A percentile compares a stretch with the other conserved stretches of the same genome.
Conservation (phyloP, 2,329 filamentous ascomycete species). For the Clonostachys byssicola region DNA sequence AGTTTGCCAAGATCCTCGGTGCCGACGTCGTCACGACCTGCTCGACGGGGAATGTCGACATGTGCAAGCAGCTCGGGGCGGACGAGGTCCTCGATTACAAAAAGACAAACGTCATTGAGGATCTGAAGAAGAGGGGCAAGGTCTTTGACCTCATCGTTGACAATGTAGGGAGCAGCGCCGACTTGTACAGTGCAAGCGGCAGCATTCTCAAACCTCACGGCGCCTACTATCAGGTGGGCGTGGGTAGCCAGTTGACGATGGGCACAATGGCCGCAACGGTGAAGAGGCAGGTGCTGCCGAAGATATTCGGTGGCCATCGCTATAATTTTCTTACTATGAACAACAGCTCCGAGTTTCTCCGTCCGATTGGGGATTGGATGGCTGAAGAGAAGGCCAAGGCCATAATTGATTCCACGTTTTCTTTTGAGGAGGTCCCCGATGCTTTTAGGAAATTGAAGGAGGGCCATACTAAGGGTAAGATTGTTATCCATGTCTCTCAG, state of each 20-base stretch:
- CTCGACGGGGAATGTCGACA: constrained; percentile 51
- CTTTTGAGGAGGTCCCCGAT: constrained; percentile 49
- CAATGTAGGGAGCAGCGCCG: constrained; percentile 44
- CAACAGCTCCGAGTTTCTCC: constrained; percentile 38
- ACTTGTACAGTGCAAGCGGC: constrained; percentile 47
- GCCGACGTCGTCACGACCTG: constrained; percentile 59
- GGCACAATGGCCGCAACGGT: background rate
- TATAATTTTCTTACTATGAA: constrained; percentile 32
- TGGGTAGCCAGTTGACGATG: constrained; percentile 17
- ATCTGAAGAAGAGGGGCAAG: constrained; percentile 39
- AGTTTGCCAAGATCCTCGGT: constrained; percentile 59
- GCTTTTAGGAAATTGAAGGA: constrained; percentile 57
- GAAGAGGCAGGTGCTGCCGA: constrained; percentile 17
- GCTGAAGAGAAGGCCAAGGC: constrained; percentile 51
- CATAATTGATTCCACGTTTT: constrained; percentile 49
- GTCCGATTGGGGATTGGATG: constrained; percentile 49
- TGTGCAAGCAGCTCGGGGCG: constrained; percentile 56
- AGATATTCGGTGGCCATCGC: constrained; percentile 31
- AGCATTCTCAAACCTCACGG: constrained; percentile 44
- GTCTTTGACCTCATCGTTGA: constrained; percentile 51
- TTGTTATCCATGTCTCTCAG: constrained; percentile 30
- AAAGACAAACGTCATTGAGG: constrained; percentile 37
- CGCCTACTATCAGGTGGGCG: constrained; percentile 46
- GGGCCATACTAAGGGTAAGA: constrained; percentile 56
- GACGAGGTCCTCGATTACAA: constrained; percentile 63